Percentiles rank a stretch among this genome's conserved stretches.
Evolutionary conservation across 768 basidiomycete species (phyloP).

Genomic region (Tulasnella sp.): DNA sequence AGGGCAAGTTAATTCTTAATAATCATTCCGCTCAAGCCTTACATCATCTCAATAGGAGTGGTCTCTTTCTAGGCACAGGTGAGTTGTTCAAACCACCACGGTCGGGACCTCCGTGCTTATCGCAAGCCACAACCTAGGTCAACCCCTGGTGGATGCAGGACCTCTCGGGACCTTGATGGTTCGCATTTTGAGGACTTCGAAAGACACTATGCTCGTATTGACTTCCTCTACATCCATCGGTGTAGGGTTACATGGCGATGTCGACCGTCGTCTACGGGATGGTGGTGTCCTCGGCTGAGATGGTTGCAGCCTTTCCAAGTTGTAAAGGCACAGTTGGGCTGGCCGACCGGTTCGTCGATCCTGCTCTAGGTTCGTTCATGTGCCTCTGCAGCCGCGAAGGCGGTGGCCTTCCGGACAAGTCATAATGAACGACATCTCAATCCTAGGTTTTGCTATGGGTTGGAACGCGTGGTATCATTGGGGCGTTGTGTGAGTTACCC

Average conservation of each 20-base stretch:
- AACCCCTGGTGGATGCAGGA: neutral
- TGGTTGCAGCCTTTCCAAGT: constrained; percentile 15
- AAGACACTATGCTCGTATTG: no score
- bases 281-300: constrained; percentile 5
- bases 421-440: neutral
- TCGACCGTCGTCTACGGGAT: constrained; percentile 16
- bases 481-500: neutral
- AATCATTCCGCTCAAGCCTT: neutral
- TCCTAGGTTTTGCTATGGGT: constrained; percentile 18
- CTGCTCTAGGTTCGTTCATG: constrained; percentile 15
- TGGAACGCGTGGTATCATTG: constrained; percentile 23
- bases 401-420: no score
- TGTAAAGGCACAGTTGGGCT: constrained; percentile 15
- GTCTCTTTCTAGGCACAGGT: constrained; percentile 20
- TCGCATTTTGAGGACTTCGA: neutral
- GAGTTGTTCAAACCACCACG: neutral
- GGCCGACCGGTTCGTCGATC: constrained; percentile 23
- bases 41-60: neutral
- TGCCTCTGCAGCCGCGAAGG: no score
- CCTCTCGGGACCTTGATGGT: constrained; percentile 11
- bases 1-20: neutral
- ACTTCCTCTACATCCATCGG: no score
- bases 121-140: neutral
- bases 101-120: no score
- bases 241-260: constrained; percentile 13